These are phyloP conservation scores for Isochrysis galbana DNA, from an alignment of 78 protist genomes.

Conservation along the genomic window DNA sequence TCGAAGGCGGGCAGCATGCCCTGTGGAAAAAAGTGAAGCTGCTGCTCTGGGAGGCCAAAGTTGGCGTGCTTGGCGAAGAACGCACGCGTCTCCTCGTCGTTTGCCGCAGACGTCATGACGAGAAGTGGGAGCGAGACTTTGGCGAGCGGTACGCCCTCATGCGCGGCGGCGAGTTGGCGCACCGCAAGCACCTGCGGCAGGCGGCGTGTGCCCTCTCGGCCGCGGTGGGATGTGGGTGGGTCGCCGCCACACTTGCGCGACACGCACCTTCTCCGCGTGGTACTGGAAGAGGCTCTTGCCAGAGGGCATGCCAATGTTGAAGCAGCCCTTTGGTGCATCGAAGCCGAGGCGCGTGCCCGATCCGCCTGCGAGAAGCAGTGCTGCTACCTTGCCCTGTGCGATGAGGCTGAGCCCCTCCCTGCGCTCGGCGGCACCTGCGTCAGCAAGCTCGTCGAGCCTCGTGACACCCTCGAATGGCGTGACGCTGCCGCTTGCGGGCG, in stretches of 20 bases:
- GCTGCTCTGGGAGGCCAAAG: constrained; percentile 27
- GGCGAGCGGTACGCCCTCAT: background rate
- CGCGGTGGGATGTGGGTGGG: too few species aligned
- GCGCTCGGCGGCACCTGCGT: background rate
- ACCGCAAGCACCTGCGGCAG: too few species aligned
- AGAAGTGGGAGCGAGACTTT: constrained; percentile 31
- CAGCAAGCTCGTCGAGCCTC: background rate
- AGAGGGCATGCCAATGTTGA: constrained; percentile 48
- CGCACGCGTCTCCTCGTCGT: constrained; percentile 21
- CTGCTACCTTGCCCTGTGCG: constrained; percentile 23
- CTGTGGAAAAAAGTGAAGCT: constrained; percentile 45
- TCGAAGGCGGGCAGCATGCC: constrained; percentile 35
- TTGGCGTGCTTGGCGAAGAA: background rate
- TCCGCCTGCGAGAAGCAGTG: constrained; percentile 60
- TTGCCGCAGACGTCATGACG: constrained; percentile 49
- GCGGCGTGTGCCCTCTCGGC: too few species aligned
- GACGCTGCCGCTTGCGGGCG: background rate
- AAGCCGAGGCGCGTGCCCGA: constrained; percentile 67
- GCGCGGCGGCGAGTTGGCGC: background rate
- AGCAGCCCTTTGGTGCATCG: constrained; percentile 56
- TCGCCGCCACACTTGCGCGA: too few species aligned
- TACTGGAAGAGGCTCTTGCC: constrained; percentile 50
- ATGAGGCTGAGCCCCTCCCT: background rate
- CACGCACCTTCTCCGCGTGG: constrained; percentile 30
- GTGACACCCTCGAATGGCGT: background rate